These are phyloP conservation scores for Lumnitzera littorea DNA, from an alignment of 345 rosid genomes.

Conservation along the genomic window DNA sequence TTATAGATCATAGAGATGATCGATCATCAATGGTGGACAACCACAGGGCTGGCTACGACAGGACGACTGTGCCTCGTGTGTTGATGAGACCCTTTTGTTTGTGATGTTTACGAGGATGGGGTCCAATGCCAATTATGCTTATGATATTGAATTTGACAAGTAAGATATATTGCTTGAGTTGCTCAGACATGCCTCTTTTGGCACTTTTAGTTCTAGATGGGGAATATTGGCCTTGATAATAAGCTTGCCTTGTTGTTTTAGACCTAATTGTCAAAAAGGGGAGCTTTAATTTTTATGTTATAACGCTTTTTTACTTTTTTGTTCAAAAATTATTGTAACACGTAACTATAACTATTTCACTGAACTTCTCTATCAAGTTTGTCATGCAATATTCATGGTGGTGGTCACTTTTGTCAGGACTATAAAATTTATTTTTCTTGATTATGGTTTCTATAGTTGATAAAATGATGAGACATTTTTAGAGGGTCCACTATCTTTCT, in stretches of 20 bases:
- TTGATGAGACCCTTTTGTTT: constrained; percentile 6
- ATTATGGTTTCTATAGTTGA: too few relatives aligned
- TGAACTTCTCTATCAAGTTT: too few relatives aligned
- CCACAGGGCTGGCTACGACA: constrained; percentile 14
- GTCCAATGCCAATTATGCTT: constrained; percentile 25
- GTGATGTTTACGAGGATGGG: constrained; percentile 15
- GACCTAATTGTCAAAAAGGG: constrained; percentile 16
- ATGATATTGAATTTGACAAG: constrained; percentile 21
- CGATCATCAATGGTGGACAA: background rate
- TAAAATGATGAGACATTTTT: too few relatives aligned
- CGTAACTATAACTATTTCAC: too few relatives aligned
- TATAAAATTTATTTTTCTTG: too few relatives aligned
- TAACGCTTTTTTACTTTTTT: background rate
- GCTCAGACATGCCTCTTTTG: constrained; percentile 17
- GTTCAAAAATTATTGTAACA: background rate
- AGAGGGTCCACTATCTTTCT: too few relatives aligned
- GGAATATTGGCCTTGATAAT: constrained; percentile 4
- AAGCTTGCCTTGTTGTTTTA: background rate
- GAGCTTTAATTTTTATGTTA: background rate
- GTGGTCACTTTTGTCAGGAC: too few relatives aligned
- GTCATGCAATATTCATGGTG: too few relatives aligned
- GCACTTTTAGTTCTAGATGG: background rate
- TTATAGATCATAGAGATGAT: constrained; percentile 5
- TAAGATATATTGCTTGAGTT: constrained; percentile 19
- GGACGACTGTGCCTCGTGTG: constrained; percentile 9